Base-by-base conservation (phyloP, 768 basidiomycete species). In the Trametes maxima region DNA sequence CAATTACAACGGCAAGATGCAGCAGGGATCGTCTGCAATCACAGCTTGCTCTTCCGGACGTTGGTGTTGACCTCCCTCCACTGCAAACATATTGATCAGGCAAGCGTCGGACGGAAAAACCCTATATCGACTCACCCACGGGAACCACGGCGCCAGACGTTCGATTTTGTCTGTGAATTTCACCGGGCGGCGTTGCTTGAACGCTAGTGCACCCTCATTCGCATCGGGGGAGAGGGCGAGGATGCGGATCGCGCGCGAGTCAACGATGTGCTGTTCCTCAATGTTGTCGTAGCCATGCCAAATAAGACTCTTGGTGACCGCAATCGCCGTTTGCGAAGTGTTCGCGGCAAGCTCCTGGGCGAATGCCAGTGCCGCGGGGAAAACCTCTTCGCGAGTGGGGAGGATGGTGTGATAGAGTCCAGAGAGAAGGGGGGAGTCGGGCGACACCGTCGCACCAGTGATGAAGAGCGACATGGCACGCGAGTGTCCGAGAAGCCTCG, bases 191-290 rank as follows among this genome's bases (percentile, higher is more conserved):
- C 74, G 77, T 63, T 85, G 79, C 59, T 70, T 79, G 72, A 85
- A 86, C 0, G 84, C 75, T 8, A 61, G 64, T 7, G 76, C 76
- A 3, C 84, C 84, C 60, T 85, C 84, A 14, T 68, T 69, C 0
- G 76, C 80, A 62, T 85, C 85, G 10, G 63, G 65, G 5, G 75
- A 73, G 19, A 61, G 67, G 0, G 70, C 80, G 0, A 81, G 64
- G 22, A 79, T 65, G 24, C 76, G 72, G 22, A 85, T 78, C 5
- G 76, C 79, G 16, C 78, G 71, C 11, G 85, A 85, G 62, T 85
- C 84, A 17, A 80, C 65, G 3, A 85, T 64, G 58, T 85, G 83
- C 56, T 82, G 83, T 65, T 82, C 82, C 67, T 86, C 84, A 40
- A 78, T 72, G 7, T 74, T 79, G 56, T 78, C 73, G 10, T 79